Percentiles rank a stretch among this genome's conserved stretches.
Evolutionary conservation across 768 basidiomycete genomes (phyloP).

Genomic region (Trichaptum fuscoviolaceum): DNA sequence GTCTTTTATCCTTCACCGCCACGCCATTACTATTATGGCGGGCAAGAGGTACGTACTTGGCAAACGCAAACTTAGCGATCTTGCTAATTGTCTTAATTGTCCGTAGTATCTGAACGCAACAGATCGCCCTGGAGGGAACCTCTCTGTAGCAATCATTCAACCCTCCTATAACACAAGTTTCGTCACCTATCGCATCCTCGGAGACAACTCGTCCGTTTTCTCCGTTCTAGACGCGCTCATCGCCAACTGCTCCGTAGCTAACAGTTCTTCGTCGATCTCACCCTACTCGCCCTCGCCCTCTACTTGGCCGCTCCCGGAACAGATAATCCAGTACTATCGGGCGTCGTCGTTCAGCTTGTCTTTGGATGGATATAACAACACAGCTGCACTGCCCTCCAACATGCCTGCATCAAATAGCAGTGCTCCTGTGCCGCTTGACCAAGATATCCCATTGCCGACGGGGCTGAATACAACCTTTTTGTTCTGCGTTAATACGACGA

Average conservation of each 20-base stretch:
- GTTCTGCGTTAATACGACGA: slow-evolving; percentile 15
- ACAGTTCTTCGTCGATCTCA: neutral
- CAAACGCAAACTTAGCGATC: neutral
- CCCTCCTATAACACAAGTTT: neutral
- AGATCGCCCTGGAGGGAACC: neutral
- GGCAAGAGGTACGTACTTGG: neutral
- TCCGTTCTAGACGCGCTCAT: slow-evolving; percentile 1
- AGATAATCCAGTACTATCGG: slow-evolving; percentile 13
- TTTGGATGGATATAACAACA: slow-evolving; percentile 14
- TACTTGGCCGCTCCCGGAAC: slow-evolving; percentile 4
- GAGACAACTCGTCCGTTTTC: slow-evolving; percentile 5
- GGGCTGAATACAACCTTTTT: slow-evolving; percentile 14
- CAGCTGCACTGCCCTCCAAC: slow-evolving; percentile 9
- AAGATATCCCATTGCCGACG: slow-evolving; percentile 8
- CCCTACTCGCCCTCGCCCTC: neutral
- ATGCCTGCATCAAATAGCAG: slow-evolving; percentile 7
- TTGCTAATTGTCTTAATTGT: neutral
- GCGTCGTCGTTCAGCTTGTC: slow-evolving; percentile 15
- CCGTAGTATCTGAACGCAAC: neutral
- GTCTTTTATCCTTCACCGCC: slow-evolving; percentile 7
- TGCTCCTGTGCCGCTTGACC: slow-evolving; percentile 5
- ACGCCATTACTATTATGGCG: neutral
- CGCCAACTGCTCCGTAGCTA: neutral
- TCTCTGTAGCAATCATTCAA: neutral
- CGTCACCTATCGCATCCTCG: slow-evolving; percentile 7